Percentiles rank a stretch among this genome's conserved stretches.
Evolutionary conservation across 345 rosid genomes (phyloP).

Genomic region (Melastoma malabathricum): DNA sequence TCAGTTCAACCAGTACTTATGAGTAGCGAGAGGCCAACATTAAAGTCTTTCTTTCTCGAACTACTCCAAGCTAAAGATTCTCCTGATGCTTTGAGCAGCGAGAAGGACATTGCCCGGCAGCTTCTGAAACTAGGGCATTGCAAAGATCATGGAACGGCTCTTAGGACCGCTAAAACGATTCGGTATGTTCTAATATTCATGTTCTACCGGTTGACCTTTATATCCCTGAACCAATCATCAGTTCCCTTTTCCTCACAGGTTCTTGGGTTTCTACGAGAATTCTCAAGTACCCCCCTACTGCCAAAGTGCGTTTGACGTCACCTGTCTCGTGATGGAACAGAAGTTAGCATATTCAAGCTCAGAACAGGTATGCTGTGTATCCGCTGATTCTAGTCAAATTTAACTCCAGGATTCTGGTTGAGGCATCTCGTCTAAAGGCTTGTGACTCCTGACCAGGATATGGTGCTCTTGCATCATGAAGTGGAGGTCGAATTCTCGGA

Average conservation of each 20-base stretch:
- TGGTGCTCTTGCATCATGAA: conserved; percentile 90
- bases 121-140: conserved; percentile 49
- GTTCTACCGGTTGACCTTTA: background rate
- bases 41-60: conserved; percentile 37
- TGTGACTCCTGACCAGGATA: conserved; percentile 40
- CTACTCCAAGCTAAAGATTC: conserved; percentile 24
- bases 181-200: conserved; percentile 22
- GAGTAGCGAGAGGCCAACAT: conserved; percentile 27
- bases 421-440: background rate
- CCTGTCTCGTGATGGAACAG: conserved; percentile 73
- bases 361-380: conserved; percentile 47
- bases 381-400: background rate
- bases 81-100: conserved; percentile 20
- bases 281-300: conserved; percentile 51
- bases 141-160: conserved; percentile 41
- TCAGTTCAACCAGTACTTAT: conserved; percentile 37
- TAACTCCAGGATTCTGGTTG: background rate
- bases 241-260: conserved; percentile 18
- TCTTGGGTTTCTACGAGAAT: conserved; percentile 57
- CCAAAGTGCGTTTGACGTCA: conserved; percentile 46
- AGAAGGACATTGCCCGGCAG: conserved; percentile 44
- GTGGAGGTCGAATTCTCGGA: conserved; percentile 70
- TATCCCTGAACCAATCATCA: background rate
- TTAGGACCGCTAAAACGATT: conserved; percentile 56
- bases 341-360: conserved; percentile 50